phyloP scores from a whole-genome alignment of 1,284 basidiomycete species.

The Earliella scabrosa region DNA sequence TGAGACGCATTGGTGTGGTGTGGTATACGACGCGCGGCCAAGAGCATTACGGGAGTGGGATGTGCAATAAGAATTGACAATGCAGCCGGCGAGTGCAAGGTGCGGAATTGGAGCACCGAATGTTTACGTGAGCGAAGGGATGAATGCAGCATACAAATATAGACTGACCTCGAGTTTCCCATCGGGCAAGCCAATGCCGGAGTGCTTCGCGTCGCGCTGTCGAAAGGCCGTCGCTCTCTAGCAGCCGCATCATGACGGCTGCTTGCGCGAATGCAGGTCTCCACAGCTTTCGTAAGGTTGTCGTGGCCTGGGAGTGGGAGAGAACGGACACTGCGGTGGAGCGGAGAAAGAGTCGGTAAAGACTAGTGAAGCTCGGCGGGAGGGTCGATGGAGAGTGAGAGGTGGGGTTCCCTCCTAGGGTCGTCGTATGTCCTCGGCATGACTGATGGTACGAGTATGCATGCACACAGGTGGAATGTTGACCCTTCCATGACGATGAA shows the following conservation, averaged over 20 bases:
- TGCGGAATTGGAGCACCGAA: no score
- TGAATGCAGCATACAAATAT: not conserved
- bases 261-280: slow-evolving; percentile 61
- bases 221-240: slow-evolving; percentile 38
- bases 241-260: slow-evolving; percentile 43
- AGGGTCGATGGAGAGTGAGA: slow-evolving; percentile 29
- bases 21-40: no score
- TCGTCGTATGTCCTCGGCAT: no score
- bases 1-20: no score
- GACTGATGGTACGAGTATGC: no score
- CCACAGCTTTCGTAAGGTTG: slow-evolving; percentile 53
- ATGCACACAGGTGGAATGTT: no score
- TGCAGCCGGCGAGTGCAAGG: no score
- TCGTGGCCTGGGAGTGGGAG: slow-evolving; percentile 49
- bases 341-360: slow-evolving; percentile 68
- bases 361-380: slow-evolving; percentile 56
- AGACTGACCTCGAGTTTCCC: slow-evolving; percentile 6
- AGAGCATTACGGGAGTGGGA: no score
- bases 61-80: no score
- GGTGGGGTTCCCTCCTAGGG: not conserved
- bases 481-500: no score
- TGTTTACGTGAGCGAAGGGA: no score
- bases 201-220: slow-evolving; percentile 36
- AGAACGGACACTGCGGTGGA: slow-evolving; percentile 65
- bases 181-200: slow-evolving; percentile 40